Evolutionary conservation across 352 stramenopile genomes (phyloP).

Genomic region (Phytophthora chlamydospora): DNA sequence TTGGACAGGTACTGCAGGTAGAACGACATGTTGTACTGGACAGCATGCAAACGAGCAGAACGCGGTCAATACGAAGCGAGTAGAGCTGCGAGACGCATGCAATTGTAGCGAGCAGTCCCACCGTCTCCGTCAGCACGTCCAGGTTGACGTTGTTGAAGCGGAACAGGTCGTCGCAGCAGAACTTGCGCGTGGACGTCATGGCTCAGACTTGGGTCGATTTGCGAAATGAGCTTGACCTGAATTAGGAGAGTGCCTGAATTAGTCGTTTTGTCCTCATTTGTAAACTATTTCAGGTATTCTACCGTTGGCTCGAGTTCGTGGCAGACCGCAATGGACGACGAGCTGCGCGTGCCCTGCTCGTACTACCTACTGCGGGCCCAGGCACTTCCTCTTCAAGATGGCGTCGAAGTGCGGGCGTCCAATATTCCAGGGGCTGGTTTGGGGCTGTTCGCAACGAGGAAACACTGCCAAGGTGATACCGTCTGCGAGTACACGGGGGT

Average conservation of each 20-base stretch:
- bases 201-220: background rate
- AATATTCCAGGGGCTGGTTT: constrained; percentile 54
- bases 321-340: constrained; percentile 26
- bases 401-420: constrained; percentile 52
- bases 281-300: too few species aligned
- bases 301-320: constrained; percentile 6
- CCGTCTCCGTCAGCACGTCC: constrained; percentile 96
- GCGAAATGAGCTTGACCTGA: constrained; percentile 1
- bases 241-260: too few species aligned
- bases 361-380: constrained; percentile 28
- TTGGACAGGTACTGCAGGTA: constrained; percentile 97
- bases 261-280: too few species aligned
- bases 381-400: constrained; percentile 20
- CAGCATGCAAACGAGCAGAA: constrained; percentile 9
- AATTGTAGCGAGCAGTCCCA: constrained; percentile 26
- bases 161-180: constrained; percentile 97
- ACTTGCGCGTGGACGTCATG: constrained; percentile 96
- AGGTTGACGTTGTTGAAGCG: constrained; percentile 99
- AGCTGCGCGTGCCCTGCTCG: constrained; percentile 27
- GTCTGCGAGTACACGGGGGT: constrained; percentile 57
- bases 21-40: constrained; percentile 96
- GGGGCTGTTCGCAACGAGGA: constrained; percentile 57
- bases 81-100: background rate
- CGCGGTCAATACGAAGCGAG: constrained; percentile 14
- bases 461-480: constrained; percentile 26